These are phyloP conservation scores for Psilocybe azurescens DNA, from an alignment of 768 basidiomycete species.

Conservation along the genomic window DNA sequence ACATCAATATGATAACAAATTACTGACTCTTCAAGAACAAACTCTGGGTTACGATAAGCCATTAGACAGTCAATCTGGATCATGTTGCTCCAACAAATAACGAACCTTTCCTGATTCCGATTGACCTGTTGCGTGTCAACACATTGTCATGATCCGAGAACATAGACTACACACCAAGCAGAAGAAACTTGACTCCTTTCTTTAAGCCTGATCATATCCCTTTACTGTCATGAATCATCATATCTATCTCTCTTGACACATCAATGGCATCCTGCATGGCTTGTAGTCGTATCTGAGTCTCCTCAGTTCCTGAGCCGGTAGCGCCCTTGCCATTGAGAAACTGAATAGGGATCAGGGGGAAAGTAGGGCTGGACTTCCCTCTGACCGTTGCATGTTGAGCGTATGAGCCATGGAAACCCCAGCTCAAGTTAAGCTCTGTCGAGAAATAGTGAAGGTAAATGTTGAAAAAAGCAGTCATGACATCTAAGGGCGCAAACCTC, in stretches of 20 bases:
- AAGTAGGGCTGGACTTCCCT: slow-evolving; percentile 9
- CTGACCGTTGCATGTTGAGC: slow-evolving; percentile 21
- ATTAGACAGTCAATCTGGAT: background rate
- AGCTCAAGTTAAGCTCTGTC: background rate
- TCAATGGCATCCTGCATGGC: slow-evolving; percentile 46
- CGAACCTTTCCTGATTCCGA: slow-evolving; percentile 62
- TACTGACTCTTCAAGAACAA: slow-evolving; percentile 52
- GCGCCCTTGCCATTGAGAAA: slow-evolving; percentile 28
- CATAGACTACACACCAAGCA: slow-evolving; percentile 48
- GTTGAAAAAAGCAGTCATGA: background rate
- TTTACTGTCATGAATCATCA: slow-evolving; percentile 46
- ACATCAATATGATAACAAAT: background rate
- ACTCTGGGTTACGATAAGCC: slow-evolving; percentile 38
- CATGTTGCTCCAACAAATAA: background rate
- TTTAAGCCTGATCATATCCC: slow-evolving; percentile 51
- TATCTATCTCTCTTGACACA: slow-evolving; percentile 55
- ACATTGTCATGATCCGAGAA: background rate
- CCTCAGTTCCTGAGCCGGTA: slow-evolving; percentile 36
- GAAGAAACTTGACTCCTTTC: slow-evolving; percentile 57
- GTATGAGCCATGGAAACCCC: background rate
- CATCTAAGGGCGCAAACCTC: background rate
- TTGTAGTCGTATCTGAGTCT: slow-evolving; percentile 39
- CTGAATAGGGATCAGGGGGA: slow-evolving; percentile 34
- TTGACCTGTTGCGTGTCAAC: slow-evolving; percentile 45
- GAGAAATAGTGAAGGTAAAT: background rate